phyloP scores from a whole-genome alignment of 225 moss, liverwort and hornwort genomes.

The Antitrichia curtipendula region DNA sequence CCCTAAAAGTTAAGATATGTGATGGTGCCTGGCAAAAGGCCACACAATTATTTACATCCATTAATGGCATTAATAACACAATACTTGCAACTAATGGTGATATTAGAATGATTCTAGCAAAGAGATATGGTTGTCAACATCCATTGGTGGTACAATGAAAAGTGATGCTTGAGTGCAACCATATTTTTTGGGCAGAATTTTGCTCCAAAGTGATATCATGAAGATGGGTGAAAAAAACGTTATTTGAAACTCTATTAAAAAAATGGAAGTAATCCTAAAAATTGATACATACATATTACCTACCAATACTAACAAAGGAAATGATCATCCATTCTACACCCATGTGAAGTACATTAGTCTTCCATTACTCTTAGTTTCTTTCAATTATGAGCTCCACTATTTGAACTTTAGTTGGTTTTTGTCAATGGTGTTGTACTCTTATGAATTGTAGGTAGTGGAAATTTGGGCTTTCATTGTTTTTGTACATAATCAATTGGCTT shows the following conservation, averaged over 20 bases:
- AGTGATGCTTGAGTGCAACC: fast-evolving
- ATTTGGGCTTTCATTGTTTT: no score
- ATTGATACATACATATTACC: no score
- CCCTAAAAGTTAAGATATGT: no score
- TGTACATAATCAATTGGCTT: not conserved
- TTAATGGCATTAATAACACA: no score
- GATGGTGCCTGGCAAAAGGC: no score
- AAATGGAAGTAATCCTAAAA: fast-evolving
- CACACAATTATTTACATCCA: no score
- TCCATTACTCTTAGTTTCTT: not conserved
- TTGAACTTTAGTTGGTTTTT: no score
- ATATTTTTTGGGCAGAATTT: not conserved
- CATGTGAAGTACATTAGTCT: no score
- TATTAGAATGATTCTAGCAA: no score
- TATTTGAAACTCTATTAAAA: not conserved
- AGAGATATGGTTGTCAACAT: not conserved
- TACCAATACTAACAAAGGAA: not conserved
- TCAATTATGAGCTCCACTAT: not conserved
- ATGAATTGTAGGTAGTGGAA: no score
- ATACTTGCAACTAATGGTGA: no score
- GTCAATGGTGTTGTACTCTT: no score
- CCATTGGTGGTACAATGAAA: not conserved
- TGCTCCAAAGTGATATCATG: fast-evolving
- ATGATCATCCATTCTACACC: fast-evolving
- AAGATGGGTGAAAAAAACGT: not conserved